Base-by-base conservation (phyloP, 768 basidiomycete species). In the Tephrocybe sp. region DNA sequence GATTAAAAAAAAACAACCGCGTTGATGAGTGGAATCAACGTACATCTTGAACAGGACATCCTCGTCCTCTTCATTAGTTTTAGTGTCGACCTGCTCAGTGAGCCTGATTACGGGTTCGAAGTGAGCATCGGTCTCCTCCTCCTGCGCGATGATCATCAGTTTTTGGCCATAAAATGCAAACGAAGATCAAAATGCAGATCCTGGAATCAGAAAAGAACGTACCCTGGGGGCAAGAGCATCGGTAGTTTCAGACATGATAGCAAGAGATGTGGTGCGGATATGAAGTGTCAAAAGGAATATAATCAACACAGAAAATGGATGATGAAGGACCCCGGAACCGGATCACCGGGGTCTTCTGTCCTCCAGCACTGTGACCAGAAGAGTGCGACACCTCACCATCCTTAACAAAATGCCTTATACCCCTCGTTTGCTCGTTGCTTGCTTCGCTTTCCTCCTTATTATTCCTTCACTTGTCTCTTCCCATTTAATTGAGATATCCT, bases 21-120 rank as follows among this genome's bases (percentile, higher is more conserved):
- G 60, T 67, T 55, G 62, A 67, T 65, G 26, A 26, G 52, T 64
- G 53, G 52, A 54, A 62, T 52, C 44, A 36, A 78, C 90, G 64
- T 62, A 95, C 96, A 98, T 91, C 79, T 98, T 98, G 84, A 98
- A 98, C 57, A 89, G 72, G 23, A 86, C 82, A 23, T 89, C 81
- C 69, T 99, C 97, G 60, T 96, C 86, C 67, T 98, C 97, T 70
- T 99, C 97, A 65, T 79, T 74, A 6, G 96, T 98, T 83, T 95
- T 95, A 50, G 85, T 87, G 67, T 94, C 91, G 55, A 99, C 90
- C 67, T 92, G 85, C 71, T 99, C 89, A 7, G 93, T 96, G 71
- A 98, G 89, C 72, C 84, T 91, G 76, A 97, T 87, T 54, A 98
- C 91, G 45, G 97, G 97, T 72, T 97, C 95, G 71, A 93, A 98